These are phyloP conservation scores for Dryas alaskensis DNA, from an alignment of 306 rosid species.

Conservation along the genomic window DNA sequence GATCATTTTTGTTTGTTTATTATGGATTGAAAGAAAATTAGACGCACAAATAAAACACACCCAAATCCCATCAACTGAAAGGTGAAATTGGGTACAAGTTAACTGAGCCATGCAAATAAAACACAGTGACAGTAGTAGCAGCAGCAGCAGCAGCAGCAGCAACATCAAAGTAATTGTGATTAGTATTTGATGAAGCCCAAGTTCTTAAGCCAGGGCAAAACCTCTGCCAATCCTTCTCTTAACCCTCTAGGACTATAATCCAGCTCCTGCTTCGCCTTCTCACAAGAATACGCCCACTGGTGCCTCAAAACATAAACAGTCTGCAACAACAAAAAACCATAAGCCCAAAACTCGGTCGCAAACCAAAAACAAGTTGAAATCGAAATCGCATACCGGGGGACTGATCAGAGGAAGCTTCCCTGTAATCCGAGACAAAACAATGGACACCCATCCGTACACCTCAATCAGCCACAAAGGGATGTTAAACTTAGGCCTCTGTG, in stretches of 20 bases:
- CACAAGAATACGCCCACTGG: constrained; percentile 71
- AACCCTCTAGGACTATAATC: constrained; percentile 62
- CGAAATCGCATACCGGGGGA: constrained; percentile 66
- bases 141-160: background rate
- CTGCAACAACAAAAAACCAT: constrained; percentile 40
- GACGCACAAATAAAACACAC: background rate
- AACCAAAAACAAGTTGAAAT: background rate
- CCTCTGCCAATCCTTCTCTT: constrained; percentile 76
- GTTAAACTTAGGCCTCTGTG: constrained; percentile 49
- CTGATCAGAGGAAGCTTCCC: constrained; percentile 81
- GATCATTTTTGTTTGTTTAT: background rate
- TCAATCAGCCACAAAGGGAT: constrained; percentile 76
- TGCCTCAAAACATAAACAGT: constrained; percentile 63
- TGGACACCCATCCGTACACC: constrained; percentile 64
- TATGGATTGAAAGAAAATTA: background rate
- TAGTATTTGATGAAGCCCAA: constrained; percentile 55
- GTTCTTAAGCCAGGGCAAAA: constrained; percentile 71
- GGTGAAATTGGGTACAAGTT: too few species aligned
- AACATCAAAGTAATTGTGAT: background rate
- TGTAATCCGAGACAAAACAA: constrained; percentile 54
- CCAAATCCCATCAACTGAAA: background rate
- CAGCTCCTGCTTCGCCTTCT: constrained; percentile 49
- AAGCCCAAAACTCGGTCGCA: background rate
- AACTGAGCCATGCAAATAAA: background rate
- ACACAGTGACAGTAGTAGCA: background rate